These are phyloP conservation scores for Anthostomella pinea DNA, from an alignment of 2,329 filamentous ascomycete genomes.

Conservation along the genomic window DNA sequence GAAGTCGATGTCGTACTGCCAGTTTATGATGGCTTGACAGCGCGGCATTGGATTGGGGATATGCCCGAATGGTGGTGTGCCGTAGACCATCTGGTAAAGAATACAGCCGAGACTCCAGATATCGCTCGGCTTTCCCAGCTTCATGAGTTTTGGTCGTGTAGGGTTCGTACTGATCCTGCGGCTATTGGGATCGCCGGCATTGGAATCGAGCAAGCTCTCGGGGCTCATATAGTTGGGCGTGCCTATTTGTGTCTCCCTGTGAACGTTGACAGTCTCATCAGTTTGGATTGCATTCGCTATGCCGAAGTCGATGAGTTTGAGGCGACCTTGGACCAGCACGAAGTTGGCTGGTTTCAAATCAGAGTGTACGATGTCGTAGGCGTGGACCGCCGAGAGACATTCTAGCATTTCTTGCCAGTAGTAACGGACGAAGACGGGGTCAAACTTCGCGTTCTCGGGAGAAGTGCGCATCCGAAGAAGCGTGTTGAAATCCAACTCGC, in stretches of 20 bases:
- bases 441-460: slow-evolving; percentile 71
- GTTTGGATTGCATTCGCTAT: slow-evolving; percentile 96
- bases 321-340: slow-evolving; percentile 80
- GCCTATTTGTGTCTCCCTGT: slow-evolving; percentile 91
- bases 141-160: slow-evolving; percentile 72
- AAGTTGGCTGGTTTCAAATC: slow-evolving; percentile 98
- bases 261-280: slow-evolving; percentile 95
- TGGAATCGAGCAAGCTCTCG: slow-evolving; percentile 86
- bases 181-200: slow-evolving; percentile 45
- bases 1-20: slow-evolving; percentile 69
- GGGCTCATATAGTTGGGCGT: slow-evolving; percentile 99
- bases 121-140: slow-evolving; percentile 91
- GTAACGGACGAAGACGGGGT: slow-evolving; percentile 88
- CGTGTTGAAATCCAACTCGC: slow-evolving; percentile 87
- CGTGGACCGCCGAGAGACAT: slow-evolving; percentile 85
- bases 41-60: slow-evolving; percentile 83
- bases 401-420: slow-evolving; percentile 99
- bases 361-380: slow-evolving; percentile 89
- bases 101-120: slow-evolving; percentile 97
- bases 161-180: slow-evolving; percentile 34
- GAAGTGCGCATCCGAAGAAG: slow-evolving; percentile 74
- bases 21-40: slow-evolving; percentile 84
- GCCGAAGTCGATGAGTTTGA: slow-evolving; percentile 98
- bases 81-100: slow-evolving; percentile 96
- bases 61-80: slow-evolving; percentile 91